Base-by-base conservation (phyloP, 2,329 filamentous ascomycete species). In the Alternaria sp. region DNA sequence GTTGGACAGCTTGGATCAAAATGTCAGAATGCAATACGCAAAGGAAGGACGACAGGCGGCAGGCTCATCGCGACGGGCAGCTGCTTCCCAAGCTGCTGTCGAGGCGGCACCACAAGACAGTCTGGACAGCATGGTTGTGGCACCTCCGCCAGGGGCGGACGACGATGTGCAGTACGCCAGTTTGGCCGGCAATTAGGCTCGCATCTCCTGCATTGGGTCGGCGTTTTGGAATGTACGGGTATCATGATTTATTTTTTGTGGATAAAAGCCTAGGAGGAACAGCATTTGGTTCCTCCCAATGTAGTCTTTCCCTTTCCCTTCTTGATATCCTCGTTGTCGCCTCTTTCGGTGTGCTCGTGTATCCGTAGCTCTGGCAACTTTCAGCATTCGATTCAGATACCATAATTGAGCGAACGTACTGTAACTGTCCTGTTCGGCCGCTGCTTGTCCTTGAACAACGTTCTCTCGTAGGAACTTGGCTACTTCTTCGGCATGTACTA, bases 241-340 rank as follows among this genome's bases (percentile, higher is more conserved):
- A 75, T 77, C 74, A 76, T 65, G 64, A 61, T 72, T 70, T 47
- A 60, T 65, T 64, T 67, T 52, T 52, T 59, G 53, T 55, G 51
- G 62, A 64, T 55, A 70, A 71, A 74, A 71, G 61, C 54, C 76
- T 68, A 78, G 53, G 75, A 68, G 54, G 75, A 77, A 64, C 76
- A 78, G 71, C 77, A 79, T 66, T 79, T 79, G 22, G 68, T 69
- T 57, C 75, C 75, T 62, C 71, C 70, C 62, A 77, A 66, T 67
- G 74, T 75, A 65, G 74, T 75, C 70, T 79, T 81, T 51, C 82
- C 80, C 57, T 81, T 80, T 66, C 62, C 84, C 52, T 88, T 83
- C 80, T 94, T 96, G 72, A 97, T 88, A 34, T 90, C 92, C 70
- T 97, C 93, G 75, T 99, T 99, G 80, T 98, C 91, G 54, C 95